phyloP scores from a whole-genome alignment of 176 grass and related monocot species.

The Triticum monococcum region DNA sequence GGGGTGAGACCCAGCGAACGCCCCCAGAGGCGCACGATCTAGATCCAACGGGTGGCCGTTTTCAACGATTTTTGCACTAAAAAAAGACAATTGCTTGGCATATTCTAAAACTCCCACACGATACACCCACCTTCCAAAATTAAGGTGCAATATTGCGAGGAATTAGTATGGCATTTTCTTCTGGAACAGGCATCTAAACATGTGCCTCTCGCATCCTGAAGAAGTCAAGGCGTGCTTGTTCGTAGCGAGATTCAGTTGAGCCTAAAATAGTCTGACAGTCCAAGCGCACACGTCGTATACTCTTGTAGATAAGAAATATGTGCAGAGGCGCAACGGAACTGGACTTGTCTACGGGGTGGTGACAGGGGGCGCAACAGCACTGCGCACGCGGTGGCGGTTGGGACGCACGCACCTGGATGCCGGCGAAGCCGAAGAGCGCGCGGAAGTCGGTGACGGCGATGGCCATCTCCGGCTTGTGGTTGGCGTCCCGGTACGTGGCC shows the following conservation, averaged over 20 bases:
- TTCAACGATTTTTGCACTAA: too few relatives aligned
- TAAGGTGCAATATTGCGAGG: neutral
- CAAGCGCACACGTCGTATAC: neutral
- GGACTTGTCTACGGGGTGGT: neutral
- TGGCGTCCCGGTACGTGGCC: constrained; percentile 70
- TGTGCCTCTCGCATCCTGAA: neutral
- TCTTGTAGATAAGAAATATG: too few relatives aligned
- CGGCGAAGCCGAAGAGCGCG: constrained; percentile 82
- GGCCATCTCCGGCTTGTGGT: constrained; percentile 98
- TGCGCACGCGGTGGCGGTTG: neutral
- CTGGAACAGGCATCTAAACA: neutral
- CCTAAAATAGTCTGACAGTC: neutral
- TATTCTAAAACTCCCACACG: too few relatives aligned
- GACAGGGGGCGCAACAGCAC: too few relatives aligned
- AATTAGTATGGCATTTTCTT: neutral
- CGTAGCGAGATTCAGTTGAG: neutral
- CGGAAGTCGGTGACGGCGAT: constrained; percentile 92
- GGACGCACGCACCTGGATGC: constrained; percentile 43
- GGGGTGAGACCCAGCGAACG: too few relatives aligned
- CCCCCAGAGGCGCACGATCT: too few relatives aligned
- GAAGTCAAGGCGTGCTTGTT: neutral
- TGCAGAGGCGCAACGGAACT: too few relatives aligned
- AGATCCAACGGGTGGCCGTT: too few relatives aligned
- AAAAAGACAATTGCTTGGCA: too few relatives aligned
- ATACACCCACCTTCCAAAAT: neutral